phyloP scores from a whole-genome alignment of 1,139 yeast species.

The Yamadazyma taylorii region DNA sequence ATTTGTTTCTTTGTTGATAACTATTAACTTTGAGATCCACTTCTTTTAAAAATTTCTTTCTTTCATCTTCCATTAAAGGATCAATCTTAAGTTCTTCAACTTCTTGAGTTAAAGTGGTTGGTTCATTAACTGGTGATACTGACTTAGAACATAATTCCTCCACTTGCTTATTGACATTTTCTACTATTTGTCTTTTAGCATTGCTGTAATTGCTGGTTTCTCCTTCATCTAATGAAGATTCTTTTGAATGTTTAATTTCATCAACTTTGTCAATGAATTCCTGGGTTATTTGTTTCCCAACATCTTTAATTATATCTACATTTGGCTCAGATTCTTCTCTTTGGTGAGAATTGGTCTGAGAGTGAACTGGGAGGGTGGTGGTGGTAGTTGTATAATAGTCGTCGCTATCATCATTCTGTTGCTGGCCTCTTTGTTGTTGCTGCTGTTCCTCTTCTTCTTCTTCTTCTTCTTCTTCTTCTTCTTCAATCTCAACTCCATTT shows the following conservation, averaged over 20 bases:
- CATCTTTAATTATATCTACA: constrained; percentile 14
- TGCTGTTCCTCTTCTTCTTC: no score
- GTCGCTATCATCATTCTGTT: no score
- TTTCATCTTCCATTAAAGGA: constrained; percentile 6
- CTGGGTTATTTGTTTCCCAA: constrained; percentile 18
- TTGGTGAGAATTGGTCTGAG: not conserved
- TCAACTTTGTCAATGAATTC: constrained; percentile 17
- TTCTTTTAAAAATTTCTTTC: constrained; percentile 6
- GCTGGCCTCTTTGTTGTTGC: no score
- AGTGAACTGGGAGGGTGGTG: no score
- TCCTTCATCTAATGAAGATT: constrained; percentile 11
- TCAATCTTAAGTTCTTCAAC: constrained; percentile 1
- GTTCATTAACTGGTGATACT: constrained; percentile 13
- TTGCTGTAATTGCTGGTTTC: constrained; percentile 9
- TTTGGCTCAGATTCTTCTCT: constrained; percentile 1
- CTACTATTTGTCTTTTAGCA: constrained; percentile 16
- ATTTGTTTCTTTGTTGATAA: constrained; percentile 1
- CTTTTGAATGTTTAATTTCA: constrained; percentile 16
- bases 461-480: constrained; percentile 4
- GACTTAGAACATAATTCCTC: constrained; percentile 15
- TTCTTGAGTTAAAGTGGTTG: constrained; percentile 1
- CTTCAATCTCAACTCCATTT: constrained; percentile 13
- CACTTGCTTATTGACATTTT: constrained; percentile 16
- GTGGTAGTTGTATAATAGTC: no score
- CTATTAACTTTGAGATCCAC: constrained; percentile 10